phyloP scores from a whole-genome alignment of 352 stramenopile species.

The Globisporangium radiosum region DNA sequence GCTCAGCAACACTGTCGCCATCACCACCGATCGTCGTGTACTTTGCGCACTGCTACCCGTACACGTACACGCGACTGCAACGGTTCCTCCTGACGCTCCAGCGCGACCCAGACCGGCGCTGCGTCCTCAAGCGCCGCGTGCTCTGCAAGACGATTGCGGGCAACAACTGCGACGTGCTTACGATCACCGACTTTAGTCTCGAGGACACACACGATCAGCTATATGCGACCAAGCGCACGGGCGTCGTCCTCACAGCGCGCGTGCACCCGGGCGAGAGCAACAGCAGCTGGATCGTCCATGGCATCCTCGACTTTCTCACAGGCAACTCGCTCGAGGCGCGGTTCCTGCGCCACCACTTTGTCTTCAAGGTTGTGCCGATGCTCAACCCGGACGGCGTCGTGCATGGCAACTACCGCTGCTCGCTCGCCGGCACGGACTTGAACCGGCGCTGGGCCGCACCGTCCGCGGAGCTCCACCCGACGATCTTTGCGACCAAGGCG shows the following conservation, averaged over 20 bases:
- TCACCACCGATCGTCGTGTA: conserved; percentile 29
- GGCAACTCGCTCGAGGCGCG: conserved; percentile 56
- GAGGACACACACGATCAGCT: conserved; percentile 31
- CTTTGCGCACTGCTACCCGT: conserved; percentile 83
- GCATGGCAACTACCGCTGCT: conserved; percentile 88
- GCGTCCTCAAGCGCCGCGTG: conserved; percentile 46
- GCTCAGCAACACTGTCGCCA: not conserved
- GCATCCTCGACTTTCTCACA: conserved; percentile 84
- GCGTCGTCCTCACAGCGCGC: conserved; percentile 73
- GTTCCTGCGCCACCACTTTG: conserved; percentile 72
- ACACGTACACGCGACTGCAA: conserved; percentile 79
- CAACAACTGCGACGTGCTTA: conserved; percentile 86
- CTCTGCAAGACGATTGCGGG: conserved; percentile 80
- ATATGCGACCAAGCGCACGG: conserved; percentile 24
- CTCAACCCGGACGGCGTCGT: conserved; percentile 92
- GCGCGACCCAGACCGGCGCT: conserved; percentile 37
- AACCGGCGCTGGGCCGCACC: conserved; percentile 74
- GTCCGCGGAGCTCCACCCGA: conserved; percentile 58
- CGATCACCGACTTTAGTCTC: conserved; percentile 76
- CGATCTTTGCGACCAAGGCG: conserved; percentile 66
- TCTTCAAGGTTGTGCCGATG: conserved; percentile 91
- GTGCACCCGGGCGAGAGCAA: conserved; percentile 89
- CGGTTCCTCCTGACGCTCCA: conserved; percentile 43
- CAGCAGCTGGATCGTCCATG: conserved; percentile 87
- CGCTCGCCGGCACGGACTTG: conserved; percentile 80